Base-by-base conservation (phyloP, 2,329 filamentous ascomycete genomes). In the Exophiala sp. region DNA sequence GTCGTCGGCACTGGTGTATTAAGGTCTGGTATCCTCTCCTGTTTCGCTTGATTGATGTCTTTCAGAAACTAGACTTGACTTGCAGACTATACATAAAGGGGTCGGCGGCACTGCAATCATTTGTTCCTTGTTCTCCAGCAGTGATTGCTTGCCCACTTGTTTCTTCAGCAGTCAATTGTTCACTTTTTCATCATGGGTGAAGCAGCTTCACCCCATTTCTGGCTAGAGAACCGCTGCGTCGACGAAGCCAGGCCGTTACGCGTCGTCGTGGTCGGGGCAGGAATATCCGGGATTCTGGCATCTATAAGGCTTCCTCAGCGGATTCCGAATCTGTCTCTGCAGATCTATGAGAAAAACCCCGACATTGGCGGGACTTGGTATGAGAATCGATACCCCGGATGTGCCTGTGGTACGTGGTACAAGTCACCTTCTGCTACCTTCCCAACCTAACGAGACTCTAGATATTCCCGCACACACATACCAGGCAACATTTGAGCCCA, bases 281-380 rank as follows among this genome's bases (percentile, higher is more conserved):
- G 42, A 5, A 37, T 37, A 11, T 35, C 42, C 3, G 42, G 42
- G 2, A 35, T 48, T 3, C 13, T 29, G 10, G 23, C 24, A 3
- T 29, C 40, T 18, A 29, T 29, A n/a, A 23, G 27, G 1, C 16
- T 37, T 5, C 42, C 27, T 3, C 27, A 24, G 18, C 14, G 19
- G n/a, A 22, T 45, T 16, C 16, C 18, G 6, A 22, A 37, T 18
- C 27, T 45, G 7, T 21, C 27, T 22, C 30, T 45, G 2, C 18
- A 22, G 29, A 22, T 45, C 6, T 45, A 45, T 19, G 42, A 45
- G 30, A 45, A 45, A 29, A 45, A 66, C 30, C 16, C 51, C 4
- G 63, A 65, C n/a, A 53, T 72, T 18, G 71, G 69, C 7, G 70
- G 70, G 6, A 72, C 70, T 0, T 67, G 64, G 65, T 59, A 70